Base-by-base conservation (phyloP, 805 yeast species). In the Wickerhamomyces tratensis region DNA sequence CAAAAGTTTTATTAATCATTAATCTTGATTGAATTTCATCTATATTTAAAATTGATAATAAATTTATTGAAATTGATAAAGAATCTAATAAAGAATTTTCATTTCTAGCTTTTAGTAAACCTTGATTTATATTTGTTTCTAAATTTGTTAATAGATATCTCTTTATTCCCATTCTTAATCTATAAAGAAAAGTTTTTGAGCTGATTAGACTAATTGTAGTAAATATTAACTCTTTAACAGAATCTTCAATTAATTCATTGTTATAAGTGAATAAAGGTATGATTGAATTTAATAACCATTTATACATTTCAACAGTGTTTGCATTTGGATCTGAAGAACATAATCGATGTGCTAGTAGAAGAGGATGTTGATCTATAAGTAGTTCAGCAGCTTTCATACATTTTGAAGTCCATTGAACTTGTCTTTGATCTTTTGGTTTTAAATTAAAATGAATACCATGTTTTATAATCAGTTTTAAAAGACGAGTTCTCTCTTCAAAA, bases 21-120 rank as follows among this genome's bases (percentile, higher is more conserved):
- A 56, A 30, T n/a, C 48, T 51, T 26, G 40, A 44, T 40, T 45
- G 44, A 27, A 55, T 43, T 25, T 52, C 56, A 8, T 42, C 25
- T 35, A 54, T 56, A 10, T 52, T 49, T 39, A 56, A 36, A 1
- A 55, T 36, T 5, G 55, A 52, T 33, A 55, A 50, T 15, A 55
- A 33, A 25, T 54, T 55, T 4, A 44, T 26, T 11, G 49, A 44
- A 0, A 51, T 49, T 10, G 51, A 46, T 7, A 55, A 41, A 9
- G 36, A 15, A 7, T 43, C 38, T 2, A 50, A 11, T 14, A 56
- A 40, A 11, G 25, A 13, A 2, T 46, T 53, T 10, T 36, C 39
- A 0, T 45, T 30, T 6, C 42, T 26, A 2, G 51, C 44, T 34
- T 48, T 54, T 42, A 50, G 47, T 15, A 56, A 26, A 11, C 26